Percentiles rank a stretch among this genome's conserved stretches.
These are phyloP conservation scores for Phyllosticta citriasiana DNA, from an alignment of 2,329 filamentous ascomycete genomes.

Conservation along the genomic window DNA sequence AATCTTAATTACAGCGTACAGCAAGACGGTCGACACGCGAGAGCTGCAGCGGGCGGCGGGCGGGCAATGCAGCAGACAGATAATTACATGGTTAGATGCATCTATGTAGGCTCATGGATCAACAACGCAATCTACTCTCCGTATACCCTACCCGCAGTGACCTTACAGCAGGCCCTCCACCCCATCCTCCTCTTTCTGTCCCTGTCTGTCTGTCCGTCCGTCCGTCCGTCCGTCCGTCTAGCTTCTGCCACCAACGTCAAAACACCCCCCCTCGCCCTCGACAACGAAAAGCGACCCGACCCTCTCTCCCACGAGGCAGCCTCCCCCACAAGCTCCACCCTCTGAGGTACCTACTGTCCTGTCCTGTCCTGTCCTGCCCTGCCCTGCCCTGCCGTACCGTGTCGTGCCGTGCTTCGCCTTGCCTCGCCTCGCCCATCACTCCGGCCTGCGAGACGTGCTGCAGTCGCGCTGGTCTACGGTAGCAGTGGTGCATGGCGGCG, in stretches of 20 bases:
- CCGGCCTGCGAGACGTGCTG: not conserved
- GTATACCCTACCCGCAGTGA: not conserved
- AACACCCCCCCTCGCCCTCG: not conserved
- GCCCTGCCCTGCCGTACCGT: not conserved
- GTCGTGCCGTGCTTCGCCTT: not conserved
- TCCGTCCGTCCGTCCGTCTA: not conserved
- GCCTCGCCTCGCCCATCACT: not conserved
- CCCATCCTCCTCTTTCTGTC: not conserved
- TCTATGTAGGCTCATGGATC: not conserved
- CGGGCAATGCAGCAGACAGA: too few species aligned
- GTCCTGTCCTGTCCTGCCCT: too few species aligned
- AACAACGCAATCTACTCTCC: not conserved
- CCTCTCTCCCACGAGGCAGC: too few species aligned
- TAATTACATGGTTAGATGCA: too few species aligned
- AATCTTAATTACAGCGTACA: too few species aligned
- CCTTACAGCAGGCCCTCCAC: not conserved
- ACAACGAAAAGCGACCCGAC: too few species aligned
- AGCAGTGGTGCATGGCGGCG: conserved; percentile 10
- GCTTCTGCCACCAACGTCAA: not conserved
- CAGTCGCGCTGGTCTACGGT: not conserved
- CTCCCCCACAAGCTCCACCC: too few species aligned
- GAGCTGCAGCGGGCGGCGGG: too few species aligned
- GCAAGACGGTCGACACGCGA: too few species aligned
- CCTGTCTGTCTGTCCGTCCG: not conserved
- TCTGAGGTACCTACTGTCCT: not conserved